Percentiles rank a stretch among this genome's conserved stretches.
Conservation (phyloP, 164 flowering plant genomes). For the Magnolia officinalis region DNA sequence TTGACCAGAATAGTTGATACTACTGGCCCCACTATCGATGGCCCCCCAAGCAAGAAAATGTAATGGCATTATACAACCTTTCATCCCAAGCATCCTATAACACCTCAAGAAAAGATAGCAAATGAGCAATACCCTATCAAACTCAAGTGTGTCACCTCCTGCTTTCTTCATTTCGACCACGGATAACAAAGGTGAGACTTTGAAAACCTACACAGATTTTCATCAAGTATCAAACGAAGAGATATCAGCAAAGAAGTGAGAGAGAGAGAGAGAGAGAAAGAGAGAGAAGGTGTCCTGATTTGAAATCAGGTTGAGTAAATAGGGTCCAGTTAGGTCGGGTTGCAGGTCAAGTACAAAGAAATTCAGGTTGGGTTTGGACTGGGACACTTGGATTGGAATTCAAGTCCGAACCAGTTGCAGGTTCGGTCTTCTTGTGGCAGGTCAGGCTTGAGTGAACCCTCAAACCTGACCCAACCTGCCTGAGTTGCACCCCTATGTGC, state of each 20-base stretch:
- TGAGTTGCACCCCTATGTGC: too few relatives aligned
- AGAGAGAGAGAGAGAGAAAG: background rate
- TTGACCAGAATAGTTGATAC: background rate
- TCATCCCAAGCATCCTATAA: background rate
- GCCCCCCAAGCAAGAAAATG: too few relatives aligned
- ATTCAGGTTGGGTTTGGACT: too few relatives aligned
- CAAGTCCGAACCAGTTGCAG: too few relatives aligned
- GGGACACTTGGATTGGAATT: too few relatives aligned
- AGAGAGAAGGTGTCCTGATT: background rate
- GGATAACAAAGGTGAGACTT: constrained; percentile 14
- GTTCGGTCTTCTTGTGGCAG: too few relatives aligned
- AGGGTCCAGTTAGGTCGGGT: too few relatives aligned
- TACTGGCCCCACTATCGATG: background rate
- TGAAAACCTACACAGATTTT: constrained; percentile 12
- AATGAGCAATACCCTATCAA: constrained; percentile 4
- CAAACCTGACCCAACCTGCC: too few relatives aligned
- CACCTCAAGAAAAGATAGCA: background rate
- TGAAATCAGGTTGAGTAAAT: too few relatives aligned
- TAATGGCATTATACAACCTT: background rate
- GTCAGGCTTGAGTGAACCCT: too few relatives aligned
- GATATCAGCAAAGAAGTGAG: background rate
- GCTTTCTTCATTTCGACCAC: constrained; percentile 17
- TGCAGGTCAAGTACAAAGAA: too few relatives aligned
- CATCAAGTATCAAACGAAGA: background rate
- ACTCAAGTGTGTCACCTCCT: constrained; percentile 12